Percentiles rank a stretch among this genome's conserved stretches.
Conservation (phyloP, 2,329 filamentous ascomycete genomes). For the Cercospora berteroae region DNA sequence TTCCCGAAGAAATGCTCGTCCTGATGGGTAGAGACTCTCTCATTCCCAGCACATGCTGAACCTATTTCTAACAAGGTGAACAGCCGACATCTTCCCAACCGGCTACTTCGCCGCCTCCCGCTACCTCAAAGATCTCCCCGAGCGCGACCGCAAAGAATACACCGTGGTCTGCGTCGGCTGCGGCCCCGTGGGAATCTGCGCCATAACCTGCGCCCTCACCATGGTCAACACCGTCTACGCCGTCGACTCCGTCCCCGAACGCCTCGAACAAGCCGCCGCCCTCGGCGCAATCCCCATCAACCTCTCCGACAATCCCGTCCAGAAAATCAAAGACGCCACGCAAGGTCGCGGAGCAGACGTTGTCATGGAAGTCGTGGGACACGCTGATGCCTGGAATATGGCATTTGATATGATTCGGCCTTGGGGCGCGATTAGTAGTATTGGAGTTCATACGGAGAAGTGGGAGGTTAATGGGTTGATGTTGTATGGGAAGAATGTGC, state of each 20-base stretch:
- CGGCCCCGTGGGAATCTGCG: constrained; percentile 76
- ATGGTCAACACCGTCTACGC: constrained; percentile 38
- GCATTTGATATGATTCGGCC: constrained; percentile 51
- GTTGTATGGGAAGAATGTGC: constrained; percentile 52
- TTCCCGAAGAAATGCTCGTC: constrained; percentile 72
- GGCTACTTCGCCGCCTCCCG: constrained; percentile 81
- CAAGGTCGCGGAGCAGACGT: constrained; percentile 81
- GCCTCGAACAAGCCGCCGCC: constrained; percentile 68
- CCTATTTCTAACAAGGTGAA: neutral
- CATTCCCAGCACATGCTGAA: neutral
- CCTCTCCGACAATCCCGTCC: constrained; percentile 55
- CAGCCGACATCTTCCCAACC: constrained; percentile 76
- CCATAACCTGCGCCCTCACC: constrained; percentile 42
- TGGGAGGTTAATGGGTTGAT: constrained; percentile 51
- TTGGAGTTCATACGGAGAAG: constrained; percentile 47
- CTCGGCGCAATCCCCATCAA: constrained; percentile 83
- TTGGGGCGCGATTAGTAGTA: constrained; percentile 49
- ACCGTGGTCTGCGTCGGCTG: constrained; percentile 81
- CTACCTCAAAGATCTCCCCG: constrained; percentile 64
- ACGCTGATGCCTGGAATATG: constrained; percentile 49
- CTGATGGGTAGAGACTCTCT: constrained; percentile 59
- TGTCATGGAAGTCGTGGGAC: constrained; percentile 60
- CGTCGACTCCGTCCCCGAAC: constrained; percentile 61
- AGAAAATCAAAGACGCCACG: constrained; percentile 70
- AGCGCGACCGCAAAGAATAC: constrained; percentile 60